A percentile compares a stretch with the other conserved stretches of the same genome.
Conservation (phyloP, 1,284 basidiomycete species). For the Rhizopogon parksii region DNA sequence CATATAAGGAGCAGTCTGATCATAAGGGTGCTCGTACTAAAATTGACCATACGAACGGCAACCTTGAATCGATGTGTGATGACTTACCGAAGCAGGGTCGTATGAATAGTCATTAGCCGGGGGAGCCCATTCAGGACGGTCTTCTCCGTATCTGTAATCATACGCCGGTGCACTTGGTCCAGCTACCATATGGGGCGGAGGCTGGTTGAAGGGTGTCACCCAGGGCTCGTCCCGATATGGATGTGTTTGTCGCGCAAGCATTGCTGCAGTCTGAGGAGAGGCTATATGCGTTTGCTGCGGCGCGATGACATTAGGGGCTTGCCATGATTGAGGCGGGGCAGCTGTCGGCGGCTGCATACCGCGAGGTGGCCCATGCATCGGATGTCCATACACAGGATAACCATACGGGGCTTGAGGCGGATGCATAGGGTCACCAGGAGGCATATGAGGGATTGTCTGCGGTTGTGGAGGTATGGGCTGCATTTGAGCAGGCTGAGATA, state of each 20-base stretch:
- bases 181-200: constrained; percentile 39
- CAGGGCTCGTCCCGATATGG: constrained; percentile 45
- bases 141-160: constrained; percentile 55
- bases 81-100: constrained; percentile 38
- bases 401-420: constrained; percentile 33
- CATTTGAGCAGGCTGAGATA: constrained; percentile 20
- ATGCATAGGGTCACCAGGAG: constrained; percentile 26
- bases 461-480: constrained; percentile 28
- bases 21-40: constrained; percentile 39
- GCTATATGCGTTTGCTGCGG: constrained; percentile 60
- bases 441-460: constrained; percentile 23
- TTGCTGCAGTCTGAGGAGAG: constrained; percentile 35
- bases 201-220: constrained; percentile 39
- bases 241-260: constrained; percentile 41
- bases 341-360: constrained; percentile 41
- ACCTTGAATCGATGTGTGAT: not conserved
- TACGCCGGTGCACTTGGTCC: constrained; percentile 36
- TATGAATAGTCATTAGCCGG: constrained; percentile 48
- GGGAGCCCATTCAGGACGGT: constrained; percentile 44
- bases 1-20: constrained; percentile 41
- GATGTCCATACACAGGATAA: constrained; percentile 41
- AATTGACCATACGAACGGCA: not conserved
- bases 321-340: constrained; percentile 55
- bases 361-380: constrained; percentile 35
- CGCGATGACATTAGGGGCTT: constrained; percentile 49